Conservation (phyloP, 202 grass and related monocot species). For the Carex arenaria region DNA sequence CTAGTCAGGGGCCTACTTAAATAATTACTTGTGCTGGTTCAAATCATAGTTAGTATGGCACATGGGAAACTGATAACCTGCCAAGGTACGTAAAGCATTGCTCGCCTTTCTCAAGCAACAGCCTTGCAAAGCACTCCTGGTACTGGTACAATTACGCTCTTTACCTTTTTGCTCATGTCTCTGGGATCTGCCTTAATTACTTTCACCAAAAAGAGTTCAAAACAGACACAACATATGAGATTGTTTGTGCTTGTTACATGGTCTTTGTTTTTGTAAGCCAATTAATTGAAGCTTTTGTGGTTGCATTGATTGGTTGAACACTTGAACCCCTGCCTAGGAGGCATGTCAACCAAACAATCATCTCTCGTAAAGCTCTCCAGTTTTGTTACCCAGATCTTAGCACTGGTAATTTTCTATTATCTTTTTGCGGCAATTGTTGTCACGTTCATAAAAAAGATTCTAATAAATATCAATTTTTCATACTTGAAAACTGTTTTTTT, state of each 20-base stretch:
- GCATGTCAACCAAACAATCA: no score
- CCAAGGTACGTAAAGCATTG: constrained; percentile 10
- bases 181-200: neutral
- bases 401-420: no score
- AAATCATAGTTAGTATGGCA: constrained; percentile 29
- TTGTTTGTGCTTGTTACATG: neutral
- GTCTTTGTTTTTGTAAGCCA: constrained; percentile 18
- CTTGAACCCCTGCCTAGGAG: neutral
- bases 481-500: no score
- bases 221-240: neutral
- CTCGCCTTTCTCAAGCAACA: constrained; percentile 23
- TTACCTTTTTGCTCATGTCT: neutral
- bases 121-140: constrained; percentile 21
- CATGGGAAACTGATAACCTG: constrained; percentile 28
- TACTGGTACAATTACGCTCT: neutral
- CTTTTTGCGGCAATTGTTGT: no score
- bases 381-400: no score
- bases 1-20: neutral
- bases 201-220: constrained; percentile 14
- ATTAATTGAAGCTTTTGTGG: neutral
- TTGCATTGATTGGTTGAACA: neutral
- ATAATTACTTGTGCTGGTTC: neutral
- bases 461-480: no score
- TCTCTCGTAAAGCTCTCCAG: no score
- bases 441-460: no score